Evolutionary conservation across 768 basidiomycete species (phyloP).

Genomic region (Cyclocybe cylindracea): DNA sequence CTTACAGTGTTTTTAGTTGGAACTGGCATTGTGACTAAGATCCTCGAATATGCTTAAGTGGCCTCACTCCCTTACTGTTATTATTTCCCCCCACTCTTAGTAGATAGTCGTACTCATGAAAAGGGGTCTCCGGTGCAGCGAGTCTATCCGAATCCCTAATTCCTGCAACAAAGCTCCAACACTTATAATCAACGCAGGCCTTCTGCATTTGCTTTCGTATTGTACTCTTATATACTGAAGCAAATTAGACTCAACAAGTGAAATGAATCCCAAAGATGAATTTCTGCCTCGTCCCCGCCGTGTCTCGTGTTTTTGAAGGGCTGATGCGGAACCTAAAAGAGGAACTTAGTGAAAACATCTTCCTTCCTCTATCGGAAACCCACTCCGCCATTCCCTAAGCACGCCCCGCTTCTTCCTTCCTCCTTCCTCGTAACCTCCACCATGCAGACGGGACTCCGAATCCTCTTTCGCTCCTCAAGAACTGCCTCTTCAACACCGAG

Average conservation of each 20-base stretch:
- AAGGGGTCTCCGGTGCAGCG: not conserved
- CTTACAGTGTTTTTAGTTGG: slow-evolving; percentile 56
- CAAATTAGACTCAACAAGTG: too few species aligned
- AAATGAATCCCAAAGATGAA: too few species aligned
- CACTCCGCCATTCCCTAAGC: slow-evolving; percentile 5
- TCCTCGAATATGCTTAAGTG: slow-evolving; percentile 45
- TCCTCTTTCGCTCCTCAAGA: slow-evolving; percentile 24
- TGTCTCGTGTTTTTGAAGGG: not conserved
- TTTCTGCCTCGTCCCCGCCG: not conserved
- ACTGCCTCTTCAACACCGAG: slow-evolving; percentile 24
- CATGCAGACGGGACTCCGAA: slow-evolving; percentile 43
- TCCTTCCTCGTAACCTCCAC: slow-evolving; percentile 10
- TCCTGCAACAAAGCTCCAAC: too few species aligned
- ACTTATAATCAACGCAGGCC: too few species aligned
- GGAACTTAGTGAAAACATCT: slow-evolving; percentile 17
- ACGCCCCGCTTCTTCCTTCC: slow-evolving; percentile 1
- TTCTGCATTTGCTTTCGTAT: too few species aligned
- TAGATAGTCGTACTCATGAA: slow-evolving; percentile 6
- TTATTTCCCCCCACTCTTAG: slow-evolving; percentile 18
- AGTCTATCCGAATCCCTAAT: too few species aligned
- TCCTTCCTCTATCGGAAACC: slow-evolving; percentile 7
- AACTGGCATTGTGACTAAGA: slow-evolving; percentile 92
- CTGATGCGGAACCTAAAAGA: slow-evolving; percentile 14
- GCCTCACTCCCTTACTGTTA: not conserved
- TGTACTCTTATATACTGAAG: too few species aligned